Base-by-base conservation (phyloP, 345 rosid species). In the Moringa oleifera region DNA sequence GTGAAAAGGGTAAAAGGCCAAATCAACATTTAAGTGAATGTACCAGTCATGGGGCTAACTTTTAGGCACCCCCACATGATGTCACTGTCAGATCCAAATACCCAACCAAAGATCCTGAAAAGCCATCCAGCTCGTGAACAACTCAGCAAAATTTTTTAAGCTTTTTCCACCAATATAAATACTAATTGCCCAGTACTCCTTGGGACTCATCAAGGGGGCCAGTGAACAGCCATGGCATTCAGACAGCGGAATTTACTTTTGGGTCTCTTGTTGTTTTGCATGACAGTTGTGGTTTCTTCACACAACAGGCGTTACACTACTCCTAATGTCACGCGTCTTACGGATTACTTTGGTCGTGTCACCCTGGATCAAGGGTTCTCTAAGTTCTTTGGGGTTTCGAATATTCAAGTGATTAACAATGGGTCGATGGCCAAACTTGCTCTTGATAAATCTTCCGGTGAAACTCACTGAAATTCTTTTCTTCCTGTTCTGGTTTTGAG, bases 371-470 rank as follows among this genome's bases (percentile, higher is more conserved):
- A 69, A 52, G 84, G 79, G 0, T 86, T 81, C 61, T 68, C 71
- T 6, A 76, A 67, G 25, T 57, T 64, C 51, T 89, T 73, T n/a
- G 98, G 97, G 22, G 76, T 54, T 50, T 71, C 75, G 11, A 87
- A 93, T 65, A 64, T 88, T 70, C 72, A 75, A 67, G 51, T 83
- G 7, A 47, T 75, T 58, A 80, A 71, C 20, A 81, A 84, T 71
- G 96, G 86, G 33, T 83, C 96, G 18, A 70, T 50, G 46, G 91
- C 79, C 20, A 77, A 66, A 58, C 83, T 93, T 61, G 79, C 90
- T 61, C 94, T 93, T 41, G 79, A 80, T 75, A 93, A 83, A 74
- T 62, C 82, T 12, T 77, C 96, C 7, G 97, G 97, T 91, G 25
- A 58, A 51, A 41, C 1, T 23, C 51, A 33, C 3, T 3, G 41